phyloP scores from a whole-genome alignment of 176 grass and related monocot genomes.

The Triticum timopheevii region DNA sequence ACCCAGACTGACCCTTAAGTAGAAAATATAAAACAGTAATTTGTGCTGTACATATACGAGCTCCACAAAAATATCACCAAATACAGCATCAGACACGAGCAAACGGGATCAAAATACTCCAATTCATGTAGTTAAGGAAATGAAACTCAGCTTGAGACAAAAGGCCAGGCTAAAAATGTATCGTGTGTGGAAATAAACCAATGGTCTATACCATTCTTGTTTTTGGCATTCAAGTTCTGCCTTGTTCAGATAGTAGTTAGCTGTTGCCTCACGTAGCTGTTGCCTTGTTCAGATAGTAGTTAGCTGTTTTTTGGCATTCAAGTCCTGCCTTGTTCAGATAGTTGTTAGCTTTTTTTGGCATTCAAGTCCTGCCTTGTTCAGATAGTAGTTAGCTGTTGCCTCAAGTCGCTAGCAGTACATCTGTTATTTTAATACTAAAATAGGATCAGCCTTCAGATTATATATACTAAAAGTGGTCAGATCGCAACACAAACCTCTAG shows the following conservation, averaged over 20 bases:
- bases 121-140: neutral
- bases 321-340: no score
- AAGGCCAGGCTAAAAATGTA: neutral
- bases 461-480: neutral
- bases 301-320: neutral
- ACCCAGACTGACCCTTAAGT: neutral
- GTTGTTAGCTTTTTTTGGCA: neutral
- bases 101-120: neutral
- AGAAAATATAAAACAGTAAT: neutral
- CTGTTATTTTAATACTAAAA: neutral
- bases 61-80: slow-evolving; percentile 17
- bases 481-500: neutral
- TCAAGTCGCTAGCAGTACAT: neutral
- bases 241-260: neutral
- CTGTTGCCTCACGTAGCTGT: neutral
- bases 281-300: neutral
- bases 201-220: neutral
- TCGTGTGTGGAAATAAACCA: neutral
- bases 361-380: no score
- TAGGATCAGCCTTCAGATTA: neutral
- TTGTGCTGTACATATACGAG: neutral
- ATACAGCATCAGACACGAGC: neutral
- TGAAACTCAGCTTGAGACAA: neutral
- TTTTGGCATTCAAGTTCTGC: neutral
- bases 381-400: neutral